Evolutionary conservation across 2,329 filamentous ascomycete genomes (phyloP).

Genomic region (Coniella lustricola): DNA sequence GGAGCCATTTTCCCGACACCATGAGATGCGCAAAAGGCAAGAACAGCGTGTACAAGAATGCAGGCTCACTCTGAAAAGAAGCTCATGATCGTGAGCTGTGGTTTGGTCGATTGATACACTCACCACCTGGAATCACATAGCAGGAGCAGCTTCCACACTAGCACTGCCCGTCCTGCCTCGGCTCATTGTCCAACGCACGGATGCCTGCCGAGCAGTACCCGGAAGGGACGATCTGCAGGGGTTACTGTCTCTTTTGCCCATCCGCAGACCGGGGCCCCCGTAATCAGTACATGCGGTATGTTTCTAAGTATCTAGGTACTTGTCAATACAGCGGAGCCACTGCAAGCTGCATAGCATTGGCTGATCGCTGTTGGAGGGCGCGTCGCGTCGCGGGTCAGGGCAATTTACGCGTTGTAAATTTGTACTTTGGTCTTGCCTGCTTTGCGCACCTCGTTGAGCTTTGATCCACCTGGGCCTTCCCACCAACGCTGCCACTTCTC

Average conservation of each 20-base stretch:
- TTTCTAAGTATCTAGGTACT: too few species aligned
- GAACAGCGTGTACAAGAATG: neutral
- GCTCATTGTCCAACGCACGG: neutral
- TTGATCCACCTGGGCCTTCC: neutral
- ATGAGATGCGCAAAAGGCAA: neutral
- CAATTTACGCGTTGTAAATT: conserved; percentile 5
- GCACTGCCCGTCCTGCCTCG: conserved; percentile 1
- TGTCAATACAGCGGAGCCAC: neutral
- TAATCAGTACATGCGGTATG: neutral
- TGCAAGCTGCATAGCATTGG: neutral
- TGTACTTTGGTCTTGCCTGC: neutral
- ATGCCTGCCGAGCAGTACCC: neutral
- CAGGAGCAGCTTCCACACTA: neutral
- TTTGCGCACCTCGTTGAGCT: neutral
- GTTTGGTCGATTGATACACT: too few species aligned
- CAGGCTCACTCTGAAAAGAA: neutral
- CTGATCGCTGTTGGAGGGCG: neutral
- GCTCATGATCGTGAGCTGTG: neutral
- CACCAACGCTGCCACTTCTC: neutral
- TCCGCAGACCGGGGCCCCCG: too few species aligned
- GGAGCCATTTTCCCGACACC: conserved; percentile 26
- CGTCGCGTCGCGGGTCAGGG: neutral
- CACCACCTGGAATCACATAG: too few species aligned
- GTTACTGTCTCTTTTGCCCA: neutral
- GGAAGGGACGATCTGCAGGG: neutral